These are phyloP conservation scores for Pseudogymnoascus sp. DNA, from an alignment of 2,329 filamentous ascomycete genomes.

Conservation along the genomic window DNA sequence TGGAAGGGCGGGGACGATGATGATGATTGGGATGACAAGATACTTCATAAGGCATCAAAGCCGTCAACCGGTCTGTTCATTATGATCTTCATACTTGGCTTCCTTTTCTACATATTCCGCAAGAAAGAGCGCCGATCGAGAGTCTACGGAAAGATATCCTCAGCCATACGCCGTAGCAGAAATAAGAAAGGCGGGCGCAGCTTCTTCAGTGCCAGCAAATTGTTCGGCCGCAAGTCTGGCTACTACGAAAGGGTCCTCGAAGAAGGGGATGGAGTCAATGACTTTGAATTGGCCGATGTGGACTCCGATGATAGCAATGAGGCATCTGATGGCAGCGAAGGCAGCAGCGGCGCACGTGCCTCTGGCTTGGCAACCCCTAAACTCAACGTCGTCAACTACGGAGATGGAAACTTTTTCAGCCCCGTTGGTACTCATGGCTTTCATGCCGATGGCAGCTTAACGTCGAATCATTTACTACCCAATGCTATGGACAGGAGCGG, in stretches of 20 bases:
- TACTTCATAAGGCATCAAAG: constrained; percentile 61
- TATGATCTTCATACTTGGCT: constrained; percentile 66
- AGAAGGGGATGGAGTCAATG: constrained; percentile 60
- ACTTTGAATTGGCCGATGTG: constrained; percentile 71
- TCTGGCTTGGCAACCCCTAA: constrained; percentile 66
- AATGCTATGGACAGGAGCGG: constrained; percentile 60
- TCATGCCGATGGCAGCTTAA: constrained; percentile 27
- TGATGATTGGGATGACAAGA: constrained; percentile 52
- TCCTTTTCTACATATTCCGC: constrained; percentile 67
- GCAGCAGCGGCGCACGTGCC: constrained; percentile 49
- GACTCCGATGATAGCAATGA: constrained; percentile 57
- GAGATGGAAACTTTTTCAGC: constrained; percentile 28
- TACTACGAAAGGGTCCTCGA: constrained; percentile 82
- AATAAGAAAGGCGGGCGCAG: constrained; percentile 42
- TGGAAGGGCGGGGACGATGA: constrained; percentile 41
- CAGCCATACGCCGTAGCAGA: constrained; percentile 36
- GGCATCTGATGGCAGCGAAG: constrained; percentile 55
- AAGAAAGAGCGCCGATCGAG: constrained; percentile 69
- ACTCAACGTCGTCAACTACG: constrained; percentile 47
- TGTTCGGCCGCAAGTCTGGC: constrained; percentile 54
- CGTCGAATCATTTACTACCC: constrained; percentile 22
- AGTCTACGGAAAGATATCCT: constrained; percentile 49
- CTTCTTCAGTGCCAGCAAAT: constrained; percentile 50
- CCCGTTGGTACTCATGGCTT: constrained; percentile 16
- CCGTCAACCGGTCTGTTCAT: constrained; percentile 69